These are phyloP conservation scores for Silene uniflora DNA, from an alignment of 148 eudicot genomes.

Conservation along the genomic window DNA sequence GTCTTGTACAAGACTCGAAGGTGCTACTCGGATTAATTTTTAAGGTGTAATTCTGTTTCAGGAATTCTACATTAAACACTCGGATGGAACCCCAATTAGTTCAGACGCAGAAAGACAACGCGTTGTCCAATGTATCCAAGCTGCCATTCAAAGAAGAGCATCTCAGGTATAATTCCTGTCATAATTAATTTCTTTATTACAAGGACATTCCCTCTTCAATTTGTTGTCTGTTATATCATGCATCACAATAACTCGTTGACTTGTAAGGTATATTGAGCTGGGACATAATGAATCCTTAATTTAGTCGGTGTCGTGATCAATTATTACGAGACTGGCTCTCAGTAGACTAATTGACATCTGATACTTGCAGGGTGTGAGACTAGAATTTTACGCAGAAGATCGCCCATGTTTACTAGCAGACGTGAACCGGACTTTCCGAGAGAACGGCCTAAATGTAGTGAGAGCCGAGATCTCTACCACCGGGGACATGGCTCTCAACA, in stretches of 20 bases:
- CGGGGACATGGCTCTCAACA: slow-evolving; percentile 44
- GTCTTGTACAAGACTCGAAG: no score
- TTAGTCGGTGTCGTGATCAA: no score
- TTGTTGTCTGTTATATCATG: background rate
- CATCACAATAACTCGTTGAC: slow-evolving; percentile 14
- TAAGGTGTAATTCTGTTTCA: slow-evolving; percentile 27
- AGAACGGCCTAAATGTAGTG: slow-evolving; percentile 77
- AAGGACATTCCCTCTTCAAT: slow-evolving; percentile 3
- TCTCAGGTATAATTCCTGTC: slow-evolving; percentile 50
- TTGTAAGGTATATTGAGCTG: background rate
- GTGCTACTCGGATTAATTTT: background rate
- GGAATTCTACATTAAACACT: slow-evolving; percentile 88
- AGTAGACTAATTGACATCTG: background rate
- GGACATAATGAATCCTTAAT: no score
- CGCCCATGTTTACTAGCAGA: slow-evolving; percentile 65
- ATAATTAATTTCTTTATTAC: slow-evolving; percentile 5
- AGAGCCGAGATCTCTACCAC: slow-evolving; percentile 83
- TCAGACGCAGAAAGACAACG: slow-evolving; percentile 88
- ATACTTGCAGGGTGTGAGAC: slow-evolving; percentile 63
- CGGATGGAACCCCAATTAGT: slow-evolving; percentile 77
- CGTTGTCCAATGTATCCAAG: slow-evolving; percentile 68
- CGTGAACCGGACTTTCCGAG: slow-evolving; percentile 82
- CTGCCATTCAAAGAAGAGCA: slow-evolving; percentile 77
- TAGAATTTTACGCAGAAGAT: slow-evolving; percentile 61
- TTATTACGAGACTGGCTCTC: no score